Conservation (phyloP, 805 yeast genomes). For the Candida nemodendra region DNA sequence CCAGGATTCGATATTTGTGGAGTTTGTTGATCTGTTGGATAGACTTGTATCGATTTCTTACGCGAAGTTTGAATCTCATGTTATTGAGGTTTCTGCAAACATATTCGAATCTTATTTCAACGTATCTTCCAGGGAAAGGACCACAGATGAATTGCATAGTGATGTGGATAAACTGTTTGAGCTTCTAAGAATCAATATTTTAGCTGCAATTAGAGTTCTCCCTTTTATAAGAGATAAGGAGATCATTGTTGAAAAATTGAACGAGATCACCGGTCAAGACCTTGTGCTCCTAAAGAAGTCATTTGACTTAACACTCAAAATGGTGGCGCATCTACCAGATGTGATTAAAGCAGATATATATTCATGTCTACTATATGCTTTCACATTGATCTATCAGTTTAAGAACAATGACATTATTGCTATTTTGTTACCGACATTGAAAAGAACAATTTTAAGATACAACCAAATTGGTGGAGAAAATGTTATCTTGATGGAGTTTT, state of each 20-base stretch:
- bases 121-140: conserved; percentile 28
- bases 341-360: conserved; percentile 69
- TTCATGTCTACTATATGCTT: conserved; percentile 64
- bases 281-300: conserved; percentile 46
- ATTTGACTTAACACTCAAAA: conserved; percentile 53
- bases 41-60: conserved; percentile 61
- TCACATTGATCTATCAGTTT: conserved; percentile 54
- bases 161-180: conserved; percentile 83
- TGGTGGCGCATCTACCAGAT: conserved; percentile 64
- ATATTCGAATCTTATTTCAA: conserved; percentile 47
- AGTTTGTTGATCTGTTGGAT: conserved; percentile 73
- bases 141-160: conserved; percentile 43
- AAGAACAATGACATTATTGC: conserved; percentile 45
- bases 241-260: conserved; percentile 29
- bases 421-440: conserved; percentile 49
- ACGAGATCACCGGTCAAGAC: conserved; percentile 30
- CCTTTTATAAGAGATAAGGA: conserved; percentile 57
- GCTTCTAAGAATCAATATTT: conserved; percentile 64
- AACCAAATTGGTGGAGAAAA: conserved; percentile 14
- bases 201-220: conserved; percentile 56
- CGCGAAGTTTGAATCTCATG: conserved; percentile 42
- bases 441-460: conserved; percentile 39
- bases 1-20: conserved; percentile 67
- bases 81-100: conserved; percentile 46
- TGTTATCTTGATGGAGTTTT: conserved; percentile 36